Evolutionary conservation across 306 rosid genomes (phyloP).

Genomic region (Lablab purpureus): DNA sequence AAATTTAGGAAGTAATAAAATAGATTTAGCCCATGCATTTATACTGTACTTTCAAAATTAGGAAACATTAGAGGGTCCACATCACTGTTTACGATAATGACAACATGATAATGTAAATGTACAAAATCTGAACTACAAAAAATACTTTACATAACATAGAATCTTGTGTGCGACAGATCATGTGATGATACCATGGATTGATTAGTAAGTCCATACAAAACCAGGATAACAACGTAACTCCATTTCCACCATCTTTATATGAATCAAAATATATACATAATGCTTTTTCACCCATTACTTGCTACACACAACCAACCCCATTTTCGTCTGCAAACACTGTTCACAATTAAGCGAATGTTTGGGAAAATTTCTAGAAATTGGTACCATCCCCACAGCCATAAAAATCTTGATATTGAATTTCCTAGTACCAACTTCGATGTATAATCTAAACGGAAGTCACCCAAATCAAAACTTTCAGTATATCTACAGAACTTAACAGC

Average conservation of each 20-base stretch:
- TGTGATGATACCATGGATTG: background rate
- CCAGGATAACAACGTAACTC: background rate
- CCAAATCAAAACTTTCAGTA: background rate
- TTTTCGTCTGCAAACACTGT: too few species aligned
- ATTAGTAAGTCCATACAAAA: background rate
- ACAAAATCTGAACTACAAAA: background rate
- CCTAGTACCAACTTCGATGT: background rate
- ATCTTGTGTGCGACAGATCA: background rate
- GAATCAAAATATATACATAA: too few species aligned
- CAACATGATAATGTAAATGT: background rate
- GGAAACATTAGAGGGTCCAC: constrained; percentile 1
- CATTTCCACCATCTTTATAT: background rate
- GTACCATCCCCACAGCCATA: too few species aligned
- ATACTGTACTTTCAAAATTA: background rate
- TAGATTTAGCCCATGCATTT: constrained; percentile 10
- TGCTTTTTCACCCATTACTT: too few species aligned
- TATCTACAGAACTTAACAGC: background rate
- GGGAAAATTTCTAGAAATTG: too few species aligned
- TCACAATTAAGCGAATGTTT: too few species aligned
- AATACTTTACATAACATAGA: background rate
- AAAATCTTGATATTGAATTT: too few species aligned
- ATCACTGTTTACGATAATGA: background rate
- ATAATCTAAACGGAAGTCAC: background rate
- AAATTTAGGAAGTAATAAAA: too few species aligned
- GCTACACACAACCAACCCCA: too few species aligned